A percentile compares a stretch with the other conserved stretches of the same genome.
These are phyloP conservation scores for Phallus indusiatus DNA, from an alignment of 768 basidiomycete species.

Conservation along the genomic window DNA sequence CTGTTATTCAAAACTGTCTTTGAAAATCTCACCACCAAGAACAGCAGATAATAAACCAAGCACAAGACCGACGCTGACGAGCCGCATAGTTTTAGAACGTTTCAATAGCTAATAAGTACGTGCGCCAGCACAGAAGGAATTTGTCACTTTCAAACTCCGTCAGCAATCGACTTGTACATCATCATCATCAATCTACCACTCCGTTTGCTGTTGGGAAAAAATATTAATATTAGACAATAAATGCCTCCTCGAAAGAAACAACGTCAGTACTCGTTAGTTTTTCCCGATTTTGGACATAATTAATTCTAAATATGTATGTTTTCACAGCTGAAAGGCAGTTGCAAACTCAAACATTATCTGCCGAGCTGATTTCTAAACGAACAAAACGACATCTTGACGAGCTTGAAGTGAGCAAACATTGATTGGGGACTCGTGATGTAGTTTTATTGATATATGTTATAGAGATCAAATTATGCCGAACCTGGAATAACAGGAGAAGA, in stretches of 20 bases:
- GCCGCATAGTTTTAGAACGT: not conserved
- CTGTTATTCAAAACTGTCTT: too few relatives aligned
- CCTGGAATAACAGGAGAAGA: conserved; percentile 35
- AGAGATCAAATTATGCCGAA: conserved; percentile 77
- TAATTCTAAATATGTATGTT: not conserved
- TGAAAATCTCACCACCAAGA: not conserved
- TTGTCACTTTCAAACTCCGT: conserved; percentile 2
- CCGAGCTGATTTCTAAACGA: conserved; percentile 66
- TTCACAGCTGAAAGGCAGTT: conserved; percentile 7
- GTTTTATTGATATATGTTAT: conserved; percentile 7
- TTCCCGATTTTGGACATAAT: not conserved
- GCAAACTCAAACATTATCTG: conserved; percentile 28
- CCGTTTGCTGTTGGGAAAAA: too few relatives aligned
- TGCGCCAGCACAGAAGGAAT: not conserved
- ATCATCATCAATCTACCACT: too few relatives aligned
- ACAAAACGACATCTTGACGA: conserved; percentile 74
- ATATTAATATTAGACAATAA: too few relatives aligned
- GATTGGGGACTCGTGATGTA: conserved; percentile 4
- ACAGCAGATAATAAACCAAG: not conserved
- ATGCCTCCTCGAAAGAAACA: conserved; percentile 9
- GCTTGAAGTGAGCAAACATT: conserved; percentile 53
- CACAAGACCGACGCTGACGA: not conserved
- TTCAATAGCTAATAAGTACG: not conserved
- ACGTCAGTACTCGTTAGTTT: not conserved
- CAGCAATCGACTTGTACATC: not conserved